Evolutionary conservation across 2,329 filamentous ascomycete genomes (phyloP), one percentile per base, ranked within the genome.

Genomic region (Paecilomyces formosus): DNA sequence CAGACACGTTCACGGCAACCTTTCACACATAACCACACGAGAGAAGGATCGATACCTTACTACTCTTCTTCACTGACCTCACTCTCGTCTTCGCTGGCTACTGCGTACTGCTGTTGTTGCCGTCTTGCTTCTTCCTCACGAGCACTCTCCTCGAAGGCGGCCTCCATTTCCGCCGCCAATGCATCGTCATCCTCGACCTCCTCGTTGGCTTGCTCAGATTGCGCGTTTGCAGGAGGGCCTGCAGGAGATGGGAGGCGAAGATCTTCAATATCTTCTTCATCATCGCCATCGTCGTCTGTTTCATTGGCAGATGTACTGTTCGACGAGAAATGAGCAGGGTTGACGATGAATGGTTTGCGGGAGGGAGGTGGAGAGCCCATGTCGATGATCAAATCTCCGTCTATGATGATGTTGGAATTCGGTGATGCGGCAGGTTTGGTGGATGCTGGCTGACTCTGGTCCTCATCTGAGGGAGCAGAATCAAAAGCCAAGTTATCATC

Each of bases 41-140:
- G 24, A 9, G 24, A 54, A 21, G 28, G 4, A 15, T 52, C 12
- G 13, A 26, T 28, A 52, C 50, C 30, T 31, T 15, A 54, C 18
- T 62, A 87, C 68, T 87, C 85, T 69, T 87, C 85, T 68, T 87
- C 85, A 63, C 85, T 87, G 57, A 87, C 84, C 64, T 86, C 84
- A 63, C 85, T 87, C 70, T 87, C 85, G 56, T 78, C 74, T 18
- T 85, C 83, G 35, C 77, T 81, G 24, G 66, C 64, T 52, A 69
- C 63, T 57, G 64, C 62, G 26, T 73, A 74, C 30, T 68, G 68
- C 39, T 70, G 67, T 22, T 68, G 66, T 15, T 69, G 61, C 7
- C 66, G 61, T 28, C 68, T 66, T 26, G 79, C 78, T 28, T 76
- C 72, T 59, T 73, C 73, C 60, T 72, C 74, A 31, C 71, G 70